phyloP scores from a whole-genome alignment of 768 basidiomycete species.

The Trametes villosa region DNA sequence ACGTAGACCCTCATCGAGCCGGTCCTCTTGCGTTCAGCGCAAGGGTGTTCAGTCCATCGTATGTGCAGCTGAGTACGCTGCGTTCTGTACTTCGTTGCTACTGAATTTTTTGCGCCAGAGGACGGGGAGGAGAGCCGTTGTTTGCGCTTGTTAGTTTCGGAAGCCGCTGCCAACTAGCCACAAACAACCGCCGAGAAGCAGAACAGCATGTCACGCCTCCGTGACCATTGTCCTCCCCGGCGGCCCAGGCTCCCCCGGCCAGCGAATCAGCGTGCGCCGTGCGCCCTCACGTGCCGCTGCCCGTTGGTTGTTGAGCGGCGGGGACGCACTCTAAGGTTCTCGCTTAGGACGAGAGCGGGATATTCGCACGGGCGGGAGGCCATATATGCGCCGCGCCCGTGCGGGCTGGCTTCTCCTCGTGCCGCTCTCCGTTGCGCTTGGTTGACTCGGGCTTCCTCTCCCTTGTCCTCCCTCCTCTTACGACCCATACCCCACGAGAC shows the following conservation, averaged over 20 bases:
- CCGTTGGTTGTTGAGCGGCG: background rate
- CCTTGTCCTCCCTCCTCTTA: too few relatives aligned
- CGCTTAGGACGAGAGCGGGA: background rate
- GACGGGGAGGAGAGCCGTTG: too few relatives aligned
- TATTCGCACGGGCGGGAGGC: background rate
- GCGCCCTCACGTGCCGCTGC: background rate
- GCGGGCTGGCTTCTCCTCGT: background rate
- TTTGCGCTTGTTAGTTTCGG: conserved; percentile 11
- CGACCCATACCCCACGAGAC: too few relatives aligned
- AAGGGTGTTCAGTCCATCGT: too few relatives aligned
- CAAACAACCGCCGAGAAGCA: conserved; percentile 9
- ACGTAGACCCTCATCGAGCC: too few relatives aligned
- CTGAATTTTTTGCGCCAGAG: too few relatives aligned
- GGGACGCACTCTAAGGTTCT: background rate
- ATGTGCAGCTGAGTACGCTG: too few relatives aligned
- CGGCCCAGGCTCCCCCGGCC: too few relatives aligned
- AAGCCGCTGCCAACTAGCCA: conserved; percentile 10
- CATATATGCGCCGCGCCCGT: background rate
- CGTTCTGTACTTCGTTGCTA: too few relatives aligned
- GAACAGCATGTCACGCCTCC: background rate
- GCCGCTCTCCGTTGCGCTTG: background rate
- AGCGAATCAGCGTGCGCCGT: background rate
- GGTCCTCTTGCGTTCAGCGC: too few relatives aligned
- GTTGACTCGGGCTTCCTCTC: background rate
- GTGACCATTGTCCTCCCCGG: too few relatives aligned